Conservation (phyloP, 257 asterid species). For the Fraxinus americana region DNA sequence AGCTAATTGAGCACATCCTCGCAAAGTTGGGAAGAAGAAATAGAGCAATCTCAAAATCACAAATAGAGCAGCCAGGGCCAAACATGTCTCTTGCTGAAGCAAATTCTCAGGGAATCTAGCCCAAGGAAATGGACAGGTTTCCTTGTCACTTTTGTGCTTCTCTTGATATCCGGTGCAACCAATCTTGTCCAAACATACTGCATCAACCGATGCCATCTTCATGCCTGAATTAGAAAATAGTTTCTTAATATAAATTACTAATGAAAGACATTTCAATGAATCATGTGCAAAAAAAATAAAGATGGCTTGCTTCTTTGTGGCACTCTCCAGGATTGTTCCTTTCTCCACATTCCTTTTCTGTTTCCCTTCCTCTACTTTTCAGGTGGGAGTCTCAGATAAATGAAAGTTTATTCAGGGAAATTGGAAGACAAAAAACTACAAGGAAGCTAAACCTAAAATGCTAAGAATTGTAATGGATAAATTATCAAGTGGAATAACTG, state of each 20-base stretch:
- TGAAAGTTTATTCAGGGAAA: neutral
- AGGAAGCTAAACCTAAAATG: neutral
- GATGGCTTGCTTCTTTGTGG: neutral
- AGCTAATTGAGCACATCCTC: constrained; percentile 42
- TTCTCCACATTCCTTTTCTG: neutral
- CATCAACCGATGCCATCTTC: constrained; percentile 36
- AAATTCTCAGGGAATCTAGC: constrained; percentile 79
- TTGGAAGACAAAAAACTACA: neutral
- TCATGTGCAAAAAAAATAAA: neutral
- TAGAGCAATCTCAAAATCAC: constrained; percentile 60
- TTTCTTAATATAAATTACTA: neutral
- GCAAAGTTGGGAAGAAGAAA: constrained; percentile 48
- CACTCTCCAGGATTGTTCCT: neutral
- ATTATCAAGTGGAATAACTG: neutral
- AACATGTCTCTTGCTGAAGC: constrained; percentile 67
- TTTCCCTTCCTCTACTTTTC: neutral
- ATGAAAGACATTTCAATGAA: neutral
- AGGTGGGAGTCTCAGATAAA: neutral
- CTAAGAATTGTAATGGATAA: neutral
- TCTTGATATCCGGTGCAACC: constrained; percentile 43
- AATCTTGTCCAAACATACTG: constrained; percentile 38
- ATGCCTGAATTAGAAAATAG: constrained; percentile 39
- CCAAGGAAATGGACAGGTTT: constrained; percentile 80
- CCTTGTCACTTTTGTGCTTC: constrained; percentile 35
- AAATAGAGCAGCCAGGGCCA: constrained; percentile 69